Conservation (phyloP, 2,329 filamentous ascomycete species). For the Arthrobotrys sinensis region DNA sequence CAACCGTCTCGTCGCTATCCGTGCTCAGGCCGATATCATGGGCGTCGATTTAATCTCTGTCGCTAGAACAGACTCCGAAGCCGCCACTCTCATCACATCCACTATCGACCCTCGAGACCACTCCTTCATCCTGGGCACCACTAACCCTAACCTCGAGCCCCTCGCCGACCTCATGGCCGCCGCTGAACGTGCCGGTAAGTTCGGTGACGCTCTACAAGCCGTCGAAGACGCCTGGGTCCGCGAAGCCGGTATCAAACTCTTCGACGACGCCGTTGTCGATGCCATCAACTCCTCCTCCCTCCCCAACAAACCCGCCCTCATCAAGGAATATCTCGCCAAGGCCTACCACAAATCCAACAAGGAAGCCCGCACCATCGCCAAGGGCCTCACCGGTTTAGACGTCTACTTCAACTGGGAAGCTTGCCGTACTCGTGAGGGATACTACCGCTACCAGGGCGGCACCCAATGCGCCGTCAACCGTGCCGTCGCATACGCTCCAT, state of each 20-base stretch:
- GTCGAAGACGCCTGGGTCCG: constrained; percentile 91
- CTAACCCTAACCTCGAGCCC: constrained; percentile 86
- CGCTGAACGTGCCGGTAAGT: constrained; percentile 86
- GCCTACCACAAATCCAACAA: constrained; percentile 86
- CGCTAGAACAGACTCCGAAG: constrained; percentile 96
- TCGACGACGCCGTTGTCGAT: constrained; percentile 89
- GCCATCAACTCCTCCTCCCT: constrained; percentile 78
- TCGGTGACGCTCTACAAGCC: constrained; percentile 83
- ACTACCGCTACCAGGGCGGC: constrained; percentile 92
- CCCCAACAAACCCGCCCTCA: constrained; percentile 78
- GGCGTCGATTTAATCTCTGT: constrained; percentile 90
- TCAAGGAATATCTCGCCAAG: constrained; percentile 77
- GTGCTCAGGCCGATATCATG: constrained; percentile 99
- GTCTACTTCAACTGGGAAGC: constrained; percentile 95
- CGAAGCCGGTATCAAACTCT: constrained; percentile 86
- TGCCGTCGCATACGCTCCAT: constrained; percentile 90
- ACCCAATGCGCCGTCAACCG: constrained; percentile 92
- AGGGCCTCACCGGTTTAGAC: constrained; percentile 81
- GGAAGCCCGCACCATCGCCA: constrained; percentile 85
- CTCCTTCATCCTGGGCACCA: constrained; percentile 89
- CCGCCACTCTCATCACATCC: constrained; percentile 94
- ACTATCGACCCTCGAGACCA: constrained; percentile 97
- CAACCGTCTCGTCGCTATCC: constrained; percentile 95
- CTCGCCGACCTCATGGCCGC: constrained; percentile 92
- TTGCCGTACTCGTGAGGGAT: constrained; percentile 93